Percentiles rank a stretch among this genome's conserved stretches.
These are phyloP conservation scores for Cyclotella atomus DNA, from an alignment of 108 stramenopile species.

Conservation along the genomic window DNA sequence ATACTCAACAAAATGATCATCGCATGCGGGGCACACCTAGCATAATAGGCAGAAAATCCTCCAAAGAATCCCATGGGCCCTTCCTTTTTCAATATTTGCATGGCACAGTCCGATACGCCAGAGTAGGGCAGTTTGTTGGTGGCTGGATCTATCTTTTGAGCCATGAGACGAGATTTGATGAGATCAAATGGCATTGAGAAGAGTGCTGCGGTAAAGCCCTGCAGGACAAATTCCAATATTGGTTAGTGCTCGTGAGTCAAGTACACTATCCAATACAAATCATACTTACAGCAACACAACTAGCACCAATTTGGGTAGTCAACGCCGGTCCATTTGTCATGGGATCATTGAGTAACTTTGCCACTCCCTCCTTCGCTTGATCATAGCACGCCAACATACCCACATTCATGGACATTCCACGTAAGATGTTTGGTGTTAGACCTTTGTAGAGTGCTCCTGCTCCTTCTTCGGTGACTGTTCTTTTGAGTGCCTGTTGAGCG, in stretches of 20 bases:
- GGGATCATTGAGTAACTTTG: conserved; percentile 69
- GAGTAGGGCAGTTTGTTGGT: conserved; percentile 93
- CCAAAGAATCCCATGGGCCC: conserved; percentile 94
- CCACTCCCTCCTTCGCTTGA: conserved; percentile 95
- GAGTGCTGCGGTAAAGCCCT: conserved; percentile 96
- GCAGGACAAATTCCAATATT: no score
- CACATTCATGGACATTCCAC: conserved; percentile 99
- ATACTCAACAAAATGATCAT: conserved; percentile 98
- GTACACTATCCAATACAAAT: background rate
- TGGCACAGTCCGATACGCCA: conserved; percentile 88
- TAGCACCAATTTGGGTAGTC: conserved; percentile 85
- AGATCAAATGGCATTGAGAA: conserved; percentile 98
- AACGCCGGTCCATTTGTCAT: conserved; percentile 84
- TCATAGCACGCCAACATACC: conserved; percentile 99
- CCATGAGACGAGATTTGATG: conserved; percentile 97
- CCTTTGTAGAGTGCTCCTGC: conserved; percentile 95
- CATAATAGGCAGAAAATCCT: conserved; percentile 97
- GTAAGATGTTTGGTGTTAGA: conserved; percentile 91
- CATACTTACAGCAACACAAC: conserved; percentile 63
- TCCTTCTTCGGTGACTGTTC: conserved; percentile 94
- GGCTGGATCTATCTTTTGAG: conserved; percentile 77
- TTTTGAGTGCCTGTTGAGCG: conserved; percentile 69
- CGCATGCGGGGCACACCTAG: conserved; percentile 98
- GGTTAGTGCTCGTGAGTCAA: no score
- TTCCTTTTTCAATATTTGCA: conserved; percentile 81